Conservation (phyloP, 2,329 filamentous ascomycete genomes). For the Exophiala sp. region DNA sequence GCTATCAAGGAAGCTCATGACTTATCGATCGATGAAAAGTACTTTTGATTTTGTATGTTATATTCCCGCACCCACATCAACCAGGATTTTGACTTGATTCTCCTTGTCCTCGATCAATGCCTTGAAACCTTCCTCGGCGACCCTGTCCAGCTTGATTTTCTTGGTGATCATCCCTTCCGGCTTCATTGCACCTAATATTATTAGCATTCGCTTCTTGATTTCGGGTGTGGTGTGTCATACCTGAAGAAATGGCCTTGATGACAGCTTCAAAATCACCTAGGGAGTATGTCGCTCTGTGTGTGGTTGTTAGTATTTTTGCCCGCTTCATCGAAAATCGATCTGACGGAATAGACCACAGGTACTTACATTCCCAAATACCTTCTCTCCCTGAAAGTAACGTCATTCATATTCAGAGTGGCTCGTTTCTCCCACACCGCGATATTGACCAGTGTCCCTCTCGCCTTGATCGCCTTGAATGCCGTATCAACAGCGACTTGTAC, state of each 20-base stretch:
- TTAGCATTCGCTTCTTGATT: background rate
- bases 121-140: conserved; percentile 33
- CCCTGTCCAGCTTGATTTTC: conserved; percentile 30
- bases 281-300: conserved; percentile 44
- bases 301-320: background rate
- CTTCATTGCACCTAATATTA: conserved; percentile 25
- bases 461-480: conserved; percentile 48
- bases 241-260: conserved; percentile 41
- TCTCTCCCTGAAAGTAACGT: conserved; percentile 52
- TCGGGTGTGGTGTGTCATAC: conserved; percentile 11
- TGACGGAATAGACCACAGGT: background rate
- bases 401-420: conserved; percentile 49
- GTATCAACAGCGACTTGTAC: conserved; percentile 50
- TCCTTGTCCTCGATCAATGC: conserved; percentile 36
- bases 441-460: conserved; percentile 52
- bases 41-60: background rate
- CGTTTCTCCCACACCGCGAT: conserved; percentile 56
- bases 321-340: background rate
- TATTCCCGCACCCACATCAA: conserved; percentile 26
- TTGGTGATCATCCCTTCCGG: conserved; percentile 32
- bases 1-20: background rate
- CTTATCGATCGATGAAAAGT: background rate
- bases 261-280: conserved; percentile 51
- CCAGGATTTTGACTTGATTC: conserved; percentile 38
- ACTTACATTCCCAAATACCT: conserved; percentile 48